Percentiles rank a stretch among this genome's conserved stretches.
phyloP scores from a whole-genome alignment of 345 rosid species.

The Citrus sp. region DNA sequence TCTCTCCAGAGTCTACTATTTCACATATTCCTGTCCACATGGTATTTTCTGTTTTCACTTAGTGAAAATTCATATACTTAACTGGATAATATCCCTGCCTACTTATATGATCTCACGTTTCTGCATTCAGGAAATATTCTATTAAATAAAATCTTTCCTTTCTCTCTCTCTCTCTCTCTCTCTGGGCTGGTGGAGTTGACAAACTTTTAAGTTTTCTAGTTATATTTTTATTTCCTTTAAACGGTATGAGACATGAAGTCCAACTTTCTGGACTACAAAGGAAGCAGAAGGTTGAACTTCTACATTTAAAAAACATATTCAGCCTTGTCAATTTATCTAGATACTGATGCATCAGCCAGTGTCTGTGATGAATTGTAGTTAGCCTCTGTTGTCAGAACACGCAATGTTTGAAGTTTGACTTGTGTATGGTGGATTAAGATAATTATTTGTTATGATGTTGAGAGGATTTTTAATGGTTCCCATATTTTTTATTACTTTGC shows the following conservation, averaged over 20 bases:
- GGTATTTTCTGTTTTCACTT: constrained; percentile 39
- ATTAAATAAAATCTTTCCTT: neutral
- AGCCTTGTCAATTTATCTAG: neutral
- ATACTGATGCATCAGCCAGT: neutral
- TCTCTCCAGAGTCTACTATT: constrained; percentile 62
- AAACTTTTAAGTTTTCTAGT: neutral
- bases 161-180: neutral
- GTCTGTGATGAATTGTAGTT: neutral
- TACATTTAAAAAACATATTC: neutral
- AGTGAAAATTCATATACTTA: neutral
- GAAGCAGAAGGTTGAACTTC: constrained; percentile 3
- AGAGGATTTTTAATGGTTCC: neutral
- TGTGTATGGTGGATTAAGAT: neutral
- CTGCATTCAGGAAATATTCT: neutral
- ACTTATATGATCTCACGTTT: neutral
- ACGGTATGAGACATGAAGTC: neutral
- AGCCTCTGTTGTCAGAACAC: neutral
- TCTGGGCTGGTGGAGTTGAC: neutral
- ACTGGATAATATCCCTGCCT: constrained; percentile 2
- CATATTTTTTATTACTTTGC: neutral
- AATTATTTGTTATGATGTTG: neutral
- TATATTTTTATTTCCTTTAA: neutral
- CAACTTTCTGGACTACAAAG: neutral
- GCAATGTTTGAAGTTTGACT: neutral
- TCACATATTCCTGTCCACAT: constrained; percentile 92